These are phyloP conservation scores for Pichia sorboxylosa DNA, from an alignment of 1,139 yeast species.

Conservation along the genomic window DNA sequence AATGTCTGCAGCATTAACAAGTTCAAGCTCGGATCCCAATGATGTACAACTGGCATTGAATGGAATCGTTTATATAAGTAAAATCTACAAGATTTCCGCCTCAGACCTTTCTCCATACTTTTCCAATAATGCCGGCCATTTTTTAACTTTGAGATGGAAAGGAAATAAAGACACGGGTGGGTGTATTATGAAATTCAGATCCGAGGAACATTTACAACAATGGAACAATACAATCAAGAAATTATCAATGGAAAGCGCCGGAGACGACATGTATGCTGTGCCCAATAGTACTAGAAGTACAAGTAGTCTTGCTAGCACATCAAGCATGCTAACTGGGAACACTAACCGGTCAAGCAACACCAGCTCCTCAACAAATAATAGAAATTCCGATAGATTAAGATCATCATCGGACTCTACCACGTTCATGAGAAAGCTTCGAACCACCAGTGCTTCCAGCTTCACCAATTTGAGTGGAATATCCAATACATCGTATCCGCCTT, in stretches of 20 bases:
- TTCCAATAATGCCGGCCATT: slow-evolving; percentile 30
- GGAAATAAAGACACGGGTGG: slow-evolving; percentile 70
- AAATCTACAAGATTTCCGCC: slow-evolving; percentile 17
- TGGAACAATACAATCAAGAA: slow-evolving; percentile 39
- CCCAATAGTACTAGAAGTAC: slow-evolving; percentile 8
- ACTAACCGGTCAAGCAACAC: slow-evolving; percentile 10
- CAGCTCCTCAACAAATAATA: slow-evolving; percentile 4
- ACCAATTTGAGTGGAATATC: slow-evolving; percentile 8
- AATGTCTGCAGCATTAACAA: slow-evolving; percentile 24
- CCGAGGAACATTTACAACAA: slow-evolving; percentile 59
- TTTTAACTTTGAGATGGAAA: slow-evolving; percentile 64
- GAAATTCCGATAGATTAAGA: slow-evolving; percentile 8
- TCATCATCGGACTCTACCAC: slow-evolving; percentile 18
- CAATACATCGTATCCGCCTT: slow-evolving; percentile 17
- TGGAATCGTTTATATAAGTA: slow-evolving; percentile 22
- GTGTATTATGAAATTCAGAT: slow-evolving; percentile 54
- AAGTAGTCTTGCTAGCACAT: slow-evolving; percentile 7
- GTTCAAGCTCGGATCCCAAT: neutral
- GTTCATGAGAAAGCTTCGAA: slow-evolving; percentile 17
- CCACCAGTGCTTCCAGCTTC: slow-evolving; percentile 20
- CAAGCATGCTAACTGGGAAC: slow-evolving; percentile 9
- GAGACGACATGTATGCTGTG: slow-evolving; percentile 4
- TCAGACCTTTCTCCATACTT: slow-evolving; percentile 24
- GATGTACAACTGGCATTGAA: slow-evolving; percentile 17
- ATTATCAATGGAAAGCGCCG: slow-evolving; percentile 9